Base-by-base conservation (phyloP, 1,139 yeast species). In the Wickerhamomyces sp. region DNA sequence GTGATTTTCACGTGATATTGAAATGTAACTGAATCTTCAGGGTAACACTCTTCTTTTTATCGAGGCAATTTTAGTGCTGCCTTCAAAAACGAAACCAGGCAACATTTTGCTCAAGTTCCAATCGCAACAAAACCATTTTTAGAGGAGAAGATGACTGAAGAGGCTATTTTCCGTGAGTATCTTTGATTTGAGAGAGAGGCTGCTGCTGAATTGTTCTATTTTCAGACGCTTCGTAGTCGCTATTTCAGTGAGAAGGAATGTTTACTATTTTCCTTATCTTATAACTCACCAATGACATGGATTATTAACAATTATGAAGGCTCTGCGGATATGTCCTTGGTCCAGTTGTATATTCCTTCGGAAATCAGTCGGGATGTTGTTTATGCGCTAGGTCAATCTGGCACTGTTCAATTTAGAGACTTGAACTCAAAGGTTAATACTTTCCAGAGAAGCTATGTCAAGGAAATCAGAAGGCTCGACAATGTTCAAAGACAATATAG, bases 241-340 rank as follows among this genome's bases (percentile, higher is more conserved):
- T 8, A 6, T 28, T 28, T 7, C 12, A 21, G 17, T n/a, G 5
- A 18, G n/a, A 18, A 28, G 31, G 31, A 28, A 28, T 28, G 31
- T 28, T 28, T 27, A n/a, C 14, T 10, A 12, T 19, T 9, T 19
- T 26, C 25, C 15, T 26, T 33, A 25, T 32, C 33, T 10, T 12
- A 7, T 21, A 21, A 21, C 10, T 21, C 9, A 21, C 10, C 19
- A 12, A 17, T 7, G 18, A 15, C 15, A 15, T 7, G 28, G 20
- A 29, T 27, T 31, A 32, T 27, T 24, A 19, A 15, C 12, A n/a
- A 12, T 15, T 9, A 2, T 15, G 19, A 19, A 51, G 58, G 95
- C 65, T 86, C 97, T 40, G 97, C 97, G 65, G 95, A 94, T 43
- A 90, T 92, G 97, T 74, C 89, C 33, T 72, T 90, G 48, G 89